Evolutionary conservation across 163 green algal species (phyloP).

Genomic region (Scenedesmus sp.): DNA sequence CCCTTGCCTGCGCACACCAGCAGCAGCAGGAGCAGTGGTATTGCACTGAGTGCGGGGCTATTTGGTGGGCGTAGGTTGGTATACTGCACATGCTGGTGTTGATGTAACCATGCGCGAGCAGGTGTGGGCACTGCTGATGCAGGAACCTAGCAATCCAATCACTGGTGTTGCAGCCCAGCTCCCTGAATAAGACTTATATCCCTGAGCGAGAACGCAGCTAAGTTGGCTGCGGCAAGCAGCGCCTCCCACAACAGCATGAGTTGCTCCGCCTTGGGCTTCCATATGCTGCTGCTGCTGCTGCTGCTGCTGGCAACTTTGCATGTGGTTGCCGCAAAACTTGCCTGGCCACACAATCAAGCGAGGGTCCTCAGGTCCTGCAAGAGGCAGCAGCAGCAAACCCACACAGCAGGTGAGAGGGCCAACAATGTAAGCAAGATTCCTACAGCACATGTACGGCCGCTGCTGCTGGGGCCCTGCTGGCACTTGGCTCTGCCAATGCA

Average conservation of each 20-base stretch:
- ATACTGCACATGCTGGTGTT: neutral
- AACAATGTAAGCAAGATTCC: neutral
- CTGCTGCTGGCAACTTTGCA: neutral
- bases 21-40: constrained; percentile 2
- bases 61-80: too few species aligned
- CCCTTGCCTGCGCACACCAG: constrained; percentile 45
- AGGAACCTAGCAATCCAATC: too few species aligned
- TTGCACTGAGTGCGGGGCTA: too few species aligned
- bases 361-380: constrained; percentile 50
- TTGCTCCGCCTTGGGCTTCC: too few species aligned
- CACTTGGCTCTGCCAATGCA: neutral
- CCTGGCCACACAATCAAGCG: constrained; percentile 59
- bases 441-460: neutral
- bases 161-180: too few species aligned
- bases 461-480: neutral
- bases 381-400: neutral
- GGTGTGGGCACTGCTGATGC: too few species aligned
- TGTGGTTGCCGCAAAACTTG: constrained; percentile 34
- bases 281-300: neutral
- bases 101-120: too few species aligned
- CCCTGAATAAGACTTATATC: too few species aligned
- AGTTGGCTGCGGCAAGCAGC: too few species aligned
- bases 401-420: too few species aligned
- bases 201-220: too few species aligned
- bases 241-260: too few species aligned